Evolutionary conservation across 768 basidiomycete species (phyloP), one percentile per base, ranked within the genome.

Genomic region (Leccinellum rugosiceps): DNA sequence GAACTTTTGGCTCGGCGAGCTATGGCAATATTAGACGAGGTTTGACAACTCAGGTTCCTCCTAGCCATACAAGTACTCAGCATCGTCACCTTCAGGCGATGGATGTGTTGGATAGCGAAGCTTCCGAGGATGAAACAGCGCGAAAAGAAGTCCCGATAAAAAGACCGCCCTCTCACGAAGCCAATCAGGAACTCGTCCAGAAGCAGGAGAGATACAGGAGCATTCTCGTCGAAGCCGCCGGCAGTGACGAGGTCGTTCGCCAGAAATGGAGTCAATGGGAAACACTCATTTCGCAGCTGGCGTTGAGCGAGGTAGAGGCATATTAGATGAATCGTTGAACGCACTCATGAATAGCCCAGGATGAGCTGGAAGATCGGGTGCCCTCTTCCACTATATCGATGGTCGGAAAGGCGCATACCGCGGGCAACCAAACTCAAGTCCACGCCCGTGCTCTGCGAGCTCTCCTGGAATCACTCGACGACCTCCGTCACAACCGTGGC

Each of bases 231-330:
- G 82, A 88, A 58, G 96, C 94, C 1, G 74, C 76, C 1, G 80
- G 79, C 31, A 93, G 91, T 65, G 94, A 98, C 66, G 83, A 80
- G 30, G 76, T 83, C 2, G 89, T 98, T 1, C 75, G 86, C 19
- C 76, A 81, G 59, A 94, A 97, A 71, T 97, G 92, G 90, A 86
- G 86, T 38, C 84, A 94, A 64, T 96, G 93, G 93, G 87, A 89
- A 64, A 77, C 78, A 14, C 79, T 78, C 46, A 86, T 99, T 44
- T 72, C 74, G 14, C 80, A 88, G 48, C 77, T 99, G 41, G 87
- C 84, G 3, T 82, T 83, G 77, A 85, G 84, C 69, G 85, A 82
- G 72, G 84, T 82, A 62, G 25, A 51, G 21, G 19, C 25, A 45
- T 38, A 50, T 34, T 30, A 6, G 7, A 53, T 45, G 35, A 43